Conservation (phyloP, 768 basidiomycete species). For the Kwoniella bestiolae region DNA sequence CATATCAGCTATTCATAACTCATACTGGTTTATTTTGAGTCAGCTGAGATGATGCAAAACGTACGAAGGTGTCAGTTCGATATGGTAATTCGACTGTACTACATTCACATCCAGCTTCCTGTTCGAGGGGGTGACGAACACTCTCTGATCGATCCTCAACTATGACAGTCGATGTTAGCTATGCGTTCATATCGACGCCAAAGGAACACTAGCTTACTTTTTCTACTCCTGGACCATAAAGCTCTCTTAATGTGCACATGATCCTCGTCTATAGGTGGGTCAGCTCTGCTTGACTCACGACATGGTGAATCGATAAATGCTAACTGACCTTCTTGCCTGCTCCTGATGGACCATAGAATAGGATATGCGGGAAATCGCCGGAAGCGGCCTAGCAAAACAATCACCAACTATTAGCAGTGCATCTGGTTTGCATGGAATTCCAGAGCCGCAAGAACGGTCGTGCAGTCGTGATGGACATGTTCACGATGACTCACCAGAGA, state of each 20-base stretch:
- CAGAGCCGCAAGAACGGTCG: too few relatives aligned
- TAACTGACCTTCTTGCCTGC: slow-evolving; percentile 80
- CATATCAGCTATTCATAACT: background rate
- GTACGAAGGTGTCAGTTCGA: slow-evolving; percentile 95
- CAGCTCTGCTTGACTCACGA: background rate
- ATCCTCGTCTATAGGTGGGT: slow-evolving; percentile 70
- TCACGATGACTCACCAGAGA: slow-evolving; percentile 65
- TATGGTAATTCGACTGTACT: slow-evolving; percentile 96
- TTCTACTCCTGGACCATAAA: slow-evolving; percentile 90
- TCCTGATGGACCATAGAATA: slow-evolving; percentile 96
- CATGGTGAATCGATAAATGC: background rate
- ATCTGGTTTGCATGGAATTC: too few relatives aligned
- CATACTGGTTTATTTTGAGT: slow-evolving; percentile 4
- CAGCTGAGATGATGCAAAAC: slow-evolving; percentile 29
- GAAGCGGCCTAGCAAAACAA: slow-evolving; percentile 68
- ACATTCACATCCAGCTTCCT: slow-evolving; percentile 94
- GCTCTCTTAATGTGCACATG: slow-evolving; percentile 79
- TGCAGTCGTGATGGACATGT: too few relatives aligned
- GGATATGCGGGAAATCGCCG: slow-evolving; percentile 94
- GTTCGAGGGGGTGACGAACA: slow-evolving; percentile 91
- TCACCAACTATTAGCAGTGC: too few relatives aligned
- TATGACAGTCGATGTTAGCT: slow-evolving; percentile 54
- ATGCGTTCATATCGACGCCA: background rate
- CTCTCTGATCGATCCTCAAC: slow-evolving; percentile 97
- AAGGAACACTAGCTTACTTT: slow-evolving; percentile 65